Conservation (phyloP, 768 basidiomycete genomes). For the Mycena belliarum region DNA sequence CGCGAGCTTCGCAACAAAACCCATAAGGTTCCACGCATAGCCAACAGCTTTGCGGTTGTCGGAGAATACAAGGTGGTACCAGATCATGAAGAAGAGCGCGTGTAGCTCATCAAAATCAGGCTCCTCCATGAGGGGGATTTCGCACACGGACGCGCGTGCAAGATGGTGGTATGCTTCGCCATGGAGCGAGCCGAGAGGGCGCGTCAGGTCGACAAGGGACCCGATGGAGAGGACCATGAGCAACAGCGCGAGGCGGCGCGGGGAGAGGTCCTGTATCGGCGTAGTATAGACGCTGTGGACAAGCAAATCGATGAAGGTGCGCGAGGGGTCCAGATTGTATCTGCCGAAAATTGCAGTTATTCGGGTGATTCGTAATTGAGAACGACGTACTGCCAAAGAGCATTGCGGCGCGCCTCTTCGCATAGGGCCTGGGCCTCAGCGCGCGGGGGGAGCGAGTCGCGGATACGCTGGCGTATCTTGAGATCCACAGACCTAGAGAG, state of each 20-base stretch:
- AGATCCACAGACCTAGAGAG: slow-evolving; percentile 42
- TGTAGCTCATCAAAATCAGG: slow-evolving; percentile 74
- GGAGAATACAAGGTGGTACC: slow-evolving; percentile 74
- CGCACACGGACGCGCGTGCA: slow-evolving; percentile 67
- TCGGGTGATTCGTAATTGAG: slow-evolving; percentile 4
- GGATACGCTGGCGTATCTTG: slow-evolving; percentile 61
- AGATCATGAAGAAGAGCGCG: slow-evolving; percentile 71
- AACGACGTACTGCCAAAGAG: slow-evolving; percentile 68
- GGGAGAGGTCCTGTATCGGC: slow-evolving; percentile 59
- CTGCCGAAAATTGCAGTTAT: slow-evolving; percentile 33
- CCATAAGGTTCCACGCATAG: slow-evolving; percentile 78
- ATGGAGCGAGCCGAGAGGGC: slow-evolving; percentile 54
- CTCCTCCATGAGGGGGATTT: slow-evolving; percentile 74
- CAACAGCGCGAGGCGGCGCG: slow-evolving; percentile 65
- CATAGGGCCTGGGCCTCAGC: slow-evolving; percentile 61
- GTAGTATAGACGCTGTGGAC: slow-evolving; percentile 68
- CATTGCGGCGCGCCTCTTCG: slow-evolving; percentile 64
- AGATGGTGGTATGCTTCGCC: slow-evolving; percentile 70
- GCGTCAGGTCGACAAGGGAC: slow-evolving; percentile 62
- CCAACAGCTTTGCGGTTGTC: slow-evolving; percentile 73
- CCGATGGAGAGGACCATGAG: slow-evolving; percentile 76
- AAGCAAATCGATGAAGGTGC: slow-evolving; percentile 69
- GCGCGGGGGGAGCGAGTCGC: slow-evolving; percentile 60
- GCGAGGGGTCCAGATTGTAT: slow-evolving; percentile 69
- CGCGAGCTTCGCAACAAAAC: slow-evolving; percentile 70